These are phyloP conservation scores for Populus davidiana DNA, from an alignment of 345 rosid species.

Conservation along the genomic window DNA sequence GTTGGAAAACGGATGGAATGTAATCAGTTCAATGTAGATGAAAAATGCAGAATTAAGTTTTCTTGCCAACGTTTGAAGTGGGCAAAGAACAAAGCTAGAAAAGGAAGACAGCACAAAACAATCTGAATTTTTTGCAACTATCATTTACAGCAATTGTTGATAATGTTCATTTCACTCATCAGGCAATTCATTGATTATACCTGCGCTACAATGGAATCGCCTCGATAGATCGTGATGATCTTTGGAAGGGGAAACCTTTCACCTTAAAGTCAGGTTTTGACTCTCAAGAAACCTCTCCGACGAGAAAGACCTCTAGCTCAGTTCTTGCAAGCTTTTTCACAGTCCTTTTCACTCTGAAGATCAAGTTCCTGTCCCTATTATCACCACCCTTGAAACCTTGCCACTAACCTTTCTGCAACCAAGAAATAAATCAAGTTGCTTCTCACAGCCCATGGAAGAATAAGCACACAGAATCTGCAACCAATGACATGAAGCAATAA, in stretches of 20 bases:
- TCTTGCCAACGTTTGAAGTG: too few relatives aligned
- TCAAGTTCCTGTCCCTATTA: conserved; percentile 41
- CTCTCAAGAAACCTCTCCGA: conserved; percentile 30
- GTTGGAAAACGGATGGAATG: not conserved
- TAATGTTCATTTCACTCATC: not conserved
- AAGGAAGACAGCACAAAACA: not conserved
- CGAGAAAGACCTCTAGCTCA: conserved; percentile 59
- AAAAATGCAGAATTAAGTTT: not conserved
- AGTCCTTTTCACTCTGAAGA: conserved; percentile 53
- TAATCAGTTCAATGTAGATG: not conserved
- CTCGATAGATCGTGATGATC: conserved; percentile 69
- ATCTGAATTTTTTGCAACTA: not conserved
- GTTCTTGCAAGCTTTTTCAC: conserved; percentile 42
- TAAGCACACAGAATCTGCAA: not conserved
- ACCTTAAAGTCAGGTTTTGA: conserved; percentile 40
- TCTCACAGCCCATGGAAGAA: not conserved
- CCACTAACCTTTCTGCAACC: conserved; percentile 63
- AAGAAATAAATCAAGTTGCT: not conserved
- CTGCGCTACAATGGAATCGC: conserved; percentile 71
- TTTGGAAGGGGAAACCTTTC: conserved; percentile 69
- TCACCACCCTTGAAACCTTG: conserved; percentile 51
- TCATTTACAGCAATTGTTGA: not conserved
- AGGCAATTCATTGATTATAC: conserved; percentile 26
- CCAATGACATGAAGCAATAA: not conserved
- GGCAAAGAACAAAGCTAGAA: too few relatives aligned